These are phyloP conservation scores for Chlamydomonas applanata DNA, from an alignment of 139 green algal genomes.

Conservation along the genomic window DNA sequence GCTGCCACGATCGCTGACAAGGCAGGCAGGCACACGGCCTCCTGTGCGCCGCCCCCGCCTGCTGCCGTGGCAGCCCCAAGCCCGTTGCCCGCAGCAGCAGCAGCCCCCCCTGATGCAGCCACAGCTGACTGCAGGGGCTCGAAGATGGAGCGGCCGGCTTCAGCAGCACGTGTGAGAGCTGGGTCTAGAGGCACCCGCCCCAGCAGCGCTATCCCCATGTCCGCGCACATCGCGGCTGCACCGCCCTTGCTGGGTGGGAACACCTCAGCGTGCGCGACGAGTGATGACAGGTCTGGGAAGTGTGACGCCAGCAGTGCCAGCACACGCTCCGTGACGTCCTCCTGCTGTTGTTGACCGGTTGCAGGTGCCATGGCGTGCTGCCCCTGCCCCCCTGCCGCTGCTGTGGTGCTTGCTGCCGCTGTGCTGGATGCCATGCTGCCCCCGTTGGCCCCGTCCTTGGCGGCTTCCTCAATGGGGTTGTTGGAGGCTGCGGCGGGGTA, in stretches of 20 bases:
- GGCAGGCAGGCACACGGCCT: conserved; percentile 10
- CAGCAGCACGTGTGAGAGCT: conserved; percentile 61
- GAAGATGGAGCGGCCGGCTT: conserved; percentile 64
- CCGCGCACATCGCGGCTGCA: conserved; percentile 67
- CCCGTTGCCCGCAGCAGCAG: too few relatives aligned
- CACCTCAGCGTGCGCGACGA: conserved; percentile 50
- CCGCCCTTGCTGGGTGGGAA: conserved; percentile 69
- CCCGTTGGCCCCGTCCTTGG: too few relatives aligned
- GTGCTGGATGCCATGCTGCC: too few relatives aligned
- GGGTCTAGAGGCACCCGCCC: conserved; percentile 85
- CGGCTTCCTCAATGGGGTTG: too few relatives aligned
- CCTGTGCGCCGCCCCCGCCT: too few relatives aligned
- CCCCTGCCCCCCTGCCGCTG: not conserved
- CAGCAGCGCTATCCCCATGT: conserved; percentile 82
- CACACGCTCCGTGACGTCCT: conserved; percentile 45
- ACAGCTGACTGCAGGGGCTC: not conserved
- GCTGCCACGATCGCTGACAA: conserved; percentile 15
- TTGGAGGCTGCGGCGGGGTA: not conserved
- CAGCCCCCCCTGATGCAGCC: too few relatives aligned
- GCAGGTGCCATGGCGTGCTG: too few relatives aligned
- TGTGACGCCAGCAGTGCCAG: conserved; percentile 27
- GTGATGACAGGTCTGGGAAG: conserved; percentile 22
- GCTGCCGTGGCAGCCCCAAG: too few relatives aligned
- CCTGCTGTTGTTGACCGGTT: not conserved
- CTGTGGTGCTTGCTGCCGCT: not conserved